These are phyloP conservation scores for Mariannaea sp. DNA, from an alignment of 2,329 filamentous ascomycete genomes.

Conservation along the genomic window DNA sequence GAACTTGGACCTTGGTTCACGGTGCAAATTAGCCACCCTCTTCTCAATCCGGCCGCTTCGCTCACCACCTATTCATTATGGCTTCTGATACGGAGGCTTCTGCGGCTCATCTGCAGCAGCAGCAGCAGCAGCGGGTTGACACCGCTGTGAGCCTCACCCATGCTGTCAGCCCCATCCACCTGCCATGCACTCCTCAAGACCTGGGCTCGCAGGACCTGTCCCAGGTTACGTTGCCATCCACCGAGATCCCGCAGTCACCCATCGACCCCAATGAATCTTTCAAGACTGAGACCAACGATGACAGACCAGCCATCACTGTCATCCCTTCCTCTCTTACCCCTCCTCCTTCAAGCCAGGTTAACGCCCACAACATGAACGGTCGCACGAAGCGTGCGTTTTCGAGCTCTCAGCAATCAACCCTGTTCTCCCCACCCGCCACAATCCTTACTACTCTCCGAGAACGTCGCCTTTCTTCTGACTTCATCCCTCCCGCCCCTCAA, in stretches of 20 bases:
- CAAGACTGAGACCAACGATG: slow-evolving; percentile 56
- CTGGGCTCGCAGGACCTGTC: slow-evolving; percentile 45
- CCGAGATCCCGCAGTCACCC: slow-evolving; percentile 60
- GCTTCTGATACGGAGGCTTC: slow-evolving; percentile 38
- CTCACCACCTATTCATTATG: slow-evolving; percentile 39
- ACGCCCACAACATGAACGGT: slow-evolving; percentile 37
- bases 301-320: slow-evolving; percentile 49
- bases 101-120: slow-evolving; percentile 40
- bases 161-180: slow-evolving; percentile 42
- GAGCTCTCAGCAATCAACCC: slow-evolving; percentile 52
- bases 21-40: background rate
- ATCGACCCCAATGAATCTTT: slow-evolving; percentile 55
- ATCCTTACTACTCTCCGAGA: slow-evolving; percentile 44
- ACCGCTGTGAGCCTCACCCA: slow-evolving; percentile 39
- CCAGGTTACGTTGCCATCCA: slow-evolving; percentile 61
- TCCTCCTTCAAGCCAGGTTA: slow-evolving; percentile 59
- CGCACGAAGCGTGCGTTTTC: slow-evolving; percentile 41
- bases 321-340: slow-evolving; percentile 64
- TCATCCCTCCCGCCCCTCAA: slow-evolving; percentile 51
- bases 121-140: slow-evolving; percentile 39
- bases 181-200: slow-evolving; percentile 41
- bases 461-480: slow-evolving; percentile 45
- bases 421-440: slow-evolving; percentile 61
- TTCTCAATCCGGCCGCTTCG: slow-evolving; percentile 3
- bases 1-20: slow-evolving; percentile 19